Evolutionary conservation across 306 rosid genomes (phyloP), one percentile per base, ranked within the genome.

Genomic region (Medicago lupulina): DNA sequence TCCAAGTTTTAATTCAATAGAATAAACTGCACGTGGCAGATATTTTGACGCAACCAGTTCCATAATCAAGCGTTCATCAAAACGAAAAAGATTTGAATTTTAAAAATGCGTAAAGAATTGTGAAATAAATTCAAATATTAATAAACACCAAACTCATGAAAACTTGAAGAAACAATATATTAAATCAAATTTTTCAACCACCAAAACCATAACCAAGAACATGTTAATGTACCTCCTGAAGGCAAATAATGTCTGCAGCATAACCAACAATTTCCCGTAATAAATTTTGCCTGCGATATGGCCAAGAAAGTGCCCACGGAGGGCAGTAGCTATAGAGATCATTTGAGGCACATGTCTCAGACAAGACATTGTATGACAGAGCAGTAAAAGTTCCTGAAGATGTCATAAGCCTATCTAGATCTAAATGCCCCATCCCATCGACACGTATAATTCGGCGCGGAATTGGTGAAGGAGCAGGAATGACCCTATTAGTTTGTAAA

Each of bases 291-390:
- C 96, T 86, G 76, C 99, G 99, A 81, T 96, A 96, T 36, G 98
- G 92, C 99, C 99, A 96, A 38, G 98, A 92, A 73, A 96, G 98
- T 49, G 99, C 99, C 98, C 98, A 96, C 54, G 98, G 83, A 72
- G 98, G 99, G 81, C 99, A 96, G 78, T 92, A 96, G 79, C 89
- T 83, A 81, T 85, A 92, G 72, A 86, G 76, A 53, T 89, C 98
- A 80, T 67, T 92, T 50, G 98, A 85, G 64, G 98, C 98, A 85
- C 86, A 87, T 34, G 83, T 83, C 74, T 96, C 99, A 66, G 91
- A 91, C 90, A 96, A 82, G 75, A 92, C 86, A 87, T 96, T 96
- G 92, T 96, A 96, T 21, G 99, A 96, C 39, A 96, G 90, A 80
- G 92, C 97, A 13, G 93, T 88, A 85, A 92, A 96, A 59, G 96